Percentiles rank a stretch among this genome's conserved stretches.
Evolutionary conservation across 805 yeast species (phyloP).

Genomic region (Yarrowia sp.): DNA sequence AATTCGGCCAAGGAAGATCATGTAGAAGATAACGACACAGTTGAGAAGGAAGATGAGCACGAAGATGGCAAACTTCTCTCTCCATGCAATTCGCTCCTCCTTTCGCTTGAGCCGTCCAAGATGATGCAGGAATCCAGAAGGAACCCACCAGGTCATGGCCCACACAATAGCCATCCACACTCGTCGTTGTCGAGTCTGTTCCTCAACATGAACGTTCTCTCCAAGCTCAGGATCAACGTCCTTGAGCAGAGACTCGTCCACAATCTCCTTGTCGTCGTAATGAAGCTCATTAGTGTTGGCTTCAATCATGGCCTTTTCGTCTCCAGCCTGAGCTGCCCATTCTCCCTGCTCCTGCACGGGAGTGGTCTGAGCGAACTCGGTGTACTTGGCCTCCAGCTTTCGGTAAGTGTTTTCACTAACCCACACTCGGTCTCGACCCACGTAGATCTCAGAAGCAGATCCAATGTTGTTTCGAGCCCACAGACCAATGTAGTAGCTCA

Average conservation of each 20-base stretch:
- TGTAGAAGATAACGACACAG: conserved; percentile 47
- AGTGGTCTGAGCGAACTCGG: conserved; percentile 39
- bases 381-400: conserved; percentile 47
- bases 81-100: conserved; percentile 54
- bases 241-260: conserved; percentile 3
- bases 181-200: conserved; percentile 48
- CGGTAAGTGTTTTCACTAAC: conserved; percentile 52
- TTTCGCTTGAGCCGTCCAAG: conserved; percentile 49
- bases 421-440: conserved; percentile 51
- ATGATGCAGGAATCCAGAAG: conserved; percentile 48
- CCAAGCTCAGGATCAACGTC: conserved; percentile 69
- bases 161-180: conserved; percentile 53
- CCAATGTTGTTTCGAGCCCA: conserved; percentile 51
- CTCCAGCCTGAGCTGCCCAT: conserved; percentile 6
- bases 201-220: conserved; percentile 54
- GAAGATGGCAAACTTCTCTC: conserved; percentile 55
- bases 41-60: conserved; percentile 54
- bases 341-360: conserved; percentile 34
- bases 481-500: conserved; percentile 44
- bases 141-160: conserved; percentile 53
- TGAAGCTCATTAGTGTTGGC: not conserved
- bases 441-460: conserved; percentile 49
- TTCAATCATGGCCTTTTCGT: conserved; percentile 7
- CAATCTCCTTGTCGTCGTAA: conserved; percentile 26
- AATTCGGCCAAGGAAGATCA: conserved; percentile 52